Percentiles rank a stretch among this genome's conserved stretches.
phyloP scores from a whole-genome alignment of 2,329 filamentous ascomycete genomes.

The Didymella keratinophila region DNA sequence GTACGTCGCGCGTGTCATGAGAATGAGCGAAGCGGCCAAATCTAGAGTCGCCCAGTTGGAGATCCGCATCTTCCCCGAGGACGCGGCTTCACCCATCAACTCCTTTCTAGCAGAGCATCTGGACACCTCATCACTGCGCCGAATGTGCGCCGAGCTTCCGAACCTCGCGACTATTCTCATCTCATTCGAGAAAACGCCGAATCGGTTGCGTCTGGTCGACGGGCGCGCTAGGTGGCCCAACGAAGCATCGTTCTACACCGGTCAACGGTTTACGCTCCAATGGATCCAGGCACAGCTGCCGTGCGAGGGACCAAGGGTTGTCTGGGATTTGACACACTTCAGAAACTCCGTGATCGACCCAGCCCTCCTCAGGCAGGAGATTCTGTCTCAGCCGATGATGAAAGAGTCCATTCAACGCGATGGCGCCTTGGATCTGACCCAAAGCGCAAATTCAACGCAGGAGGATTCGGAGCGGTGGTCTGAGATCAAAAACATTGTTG shows the following conservation, averaged over 20 bases:
- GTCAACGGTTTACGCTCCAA: neutral
- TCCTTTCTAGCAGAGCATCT: neutral
- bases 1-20: slow-evolving; percentile 16
- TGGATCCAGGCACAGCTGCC: slow-evolving; percentile 10
- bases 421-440: slow-evolving; percentile 6
- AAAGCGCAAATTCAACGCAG: slow-evolving; percentile 4
- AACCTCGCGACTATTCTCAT: slow-evolving; percentile 18
- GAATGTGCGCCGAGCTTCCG: slow-evolving; percentile 20
- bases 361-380: neutral
- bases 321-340: slow-evolving; percentile 15
- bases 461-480: slow-evolving; percentile 6
- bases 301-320: neutral
- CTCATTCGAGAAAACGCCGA: slow-evolving; percentile 6
- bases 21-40: slow-evolving; percentile 20
- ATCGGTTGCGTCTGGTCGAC: neutral
- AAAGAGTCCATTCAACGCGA: neutral
- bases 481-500: neutral
- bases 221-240: neutral
- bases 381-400: neutral
- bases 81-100: neutral
- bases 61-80: slow-evolving; percentile 20
- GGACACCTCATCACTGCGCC: slow-evolving; percentile 7
- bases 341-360: neutral
- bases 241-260: neutral
- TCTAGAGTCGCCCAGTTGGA: slow-evolving; percentile 24